These are phyloP conservation scores for Saussurea involucrata DNA, from an alignment of 129 eudicot species.

Conservation along the genomic window DNA sequence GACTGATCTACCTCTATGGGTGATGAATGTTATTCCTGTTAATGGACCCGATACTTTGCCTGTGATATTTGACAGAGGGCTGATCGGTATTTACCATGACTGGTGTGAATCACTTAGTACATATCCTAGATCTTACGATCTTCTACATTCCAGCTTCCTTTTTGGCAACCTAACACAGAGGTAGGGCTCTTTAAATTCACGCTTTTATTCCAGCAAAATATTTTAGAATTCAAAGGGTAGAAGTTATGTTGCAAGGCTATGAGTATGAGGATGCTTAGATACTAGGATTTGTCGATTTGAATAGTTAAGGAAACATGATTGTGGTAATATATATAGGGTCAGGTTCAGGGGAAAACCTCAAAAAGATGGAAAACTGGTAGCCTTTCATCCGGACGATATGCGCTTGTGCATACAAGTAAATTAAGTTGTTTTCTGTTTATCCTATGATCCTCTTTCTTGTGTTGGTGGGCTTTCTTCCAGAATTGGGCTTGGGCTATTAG, in stretches of 20 bases:
- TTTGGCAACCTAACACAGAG: constrained; percentile 67
- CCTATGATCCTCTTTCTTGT: too few relatives aligned
- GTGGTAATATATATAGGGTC: not conserved
- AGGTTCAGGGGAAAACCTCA: too few relatives aligned
- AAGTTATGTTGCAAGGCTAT: not conserved
- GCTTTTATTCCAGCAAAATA: not conserved
- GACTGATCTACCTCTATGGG: constrained; percentile 73
- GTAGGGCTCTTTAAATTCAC: constrained; percentile 33
- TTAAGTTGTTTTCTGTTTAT: too few relatives aligned
- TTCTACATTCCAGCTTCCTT: constrained; percentile 83
- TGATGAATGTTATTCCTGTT: constrained; percentile 89
- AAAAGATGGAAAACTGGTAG: too few relatives aligned
- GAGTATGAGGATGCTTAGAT: not conserved
- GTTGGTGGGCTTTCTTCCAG: too few relatives aligned
- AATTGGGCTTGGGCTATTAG: too few relatives aligned
- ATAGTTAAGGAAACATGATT: not conserved
- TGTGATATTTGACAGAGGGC: constrained; percentile 79
- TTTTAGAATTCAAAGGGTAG: not conserved
- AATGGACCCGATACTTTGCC: constrained; percentile 72
- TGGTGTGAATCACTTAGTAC: constrained; percentile 96
- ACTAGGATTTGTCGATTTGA: not conserved
- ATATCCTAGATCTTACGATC: constrained; percentile 91
- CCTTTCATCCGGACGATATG: too few relatives aligned
- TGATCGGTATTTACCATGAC: constrained; percentile 88
- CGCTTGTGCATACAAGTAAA: too few relatives aligned